Evolutionary conservation across 1,284 basidiomycete species (phyloP), one percentile per base, ranked within the genome.

Genomic region (Cryptococcus hybrid): DNA sequence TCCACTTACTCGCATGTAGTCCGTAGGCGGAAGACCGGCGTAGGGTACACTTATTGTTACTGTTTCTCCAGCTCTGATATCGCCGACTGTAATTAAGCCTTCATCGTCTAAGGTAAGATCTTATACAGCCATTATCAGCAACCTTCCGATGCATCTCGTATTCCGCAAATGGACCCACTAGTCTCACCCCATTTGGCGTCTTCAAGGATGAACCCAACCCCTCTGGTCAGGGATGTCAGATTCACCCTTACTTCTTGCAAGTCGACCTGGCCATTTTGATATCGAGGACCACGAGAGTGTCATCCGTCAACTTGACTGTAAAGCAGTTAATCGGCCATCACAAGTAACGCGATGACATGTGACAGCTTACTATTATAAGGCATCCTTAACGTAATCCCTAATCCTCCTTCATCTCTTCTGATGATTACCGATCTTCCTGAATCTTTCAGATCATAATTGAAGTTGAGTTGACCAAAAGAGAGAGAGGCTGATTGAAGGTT

Each of bases 331-430:
- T 24, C 24, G 24, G 24, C 24, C 24, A 24, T 24, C 24, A 24
- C 24, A 24, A 24, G 24, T 24, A 24, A 24, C 24, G 24, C 24
- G 24, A 24, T 24, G 24, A 71, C 70, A 18, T 64, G 62, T 45
- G 75, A 70, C n/a, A 77, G 65, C 71, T 57, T 44, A 75, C 71
- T 70, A 11, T 57, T 52, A 9, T 62, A 62, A 2, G 75, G 75
- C 70, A 77, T 72, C 24, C 60, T 58, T 9, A 76, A 52, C 11
- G 51, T 55, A 0, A 60, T 63, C 5, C 58, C 49, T 7, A 67
- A 47, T 3, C 68, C 71, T 5, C 52, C 49, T 0, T 66, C 51
- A 54, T 68, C 58, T 15, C 68, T 64, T 15, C 63, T 57, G 3
- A 71, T 52, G 4, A 54, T 47, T 7, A 61, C 24, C n/a, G 8